Evolutionary conservation across 345 rosid genomes (phyloP).

Genomic region (Moringa oleifera): DNA sequence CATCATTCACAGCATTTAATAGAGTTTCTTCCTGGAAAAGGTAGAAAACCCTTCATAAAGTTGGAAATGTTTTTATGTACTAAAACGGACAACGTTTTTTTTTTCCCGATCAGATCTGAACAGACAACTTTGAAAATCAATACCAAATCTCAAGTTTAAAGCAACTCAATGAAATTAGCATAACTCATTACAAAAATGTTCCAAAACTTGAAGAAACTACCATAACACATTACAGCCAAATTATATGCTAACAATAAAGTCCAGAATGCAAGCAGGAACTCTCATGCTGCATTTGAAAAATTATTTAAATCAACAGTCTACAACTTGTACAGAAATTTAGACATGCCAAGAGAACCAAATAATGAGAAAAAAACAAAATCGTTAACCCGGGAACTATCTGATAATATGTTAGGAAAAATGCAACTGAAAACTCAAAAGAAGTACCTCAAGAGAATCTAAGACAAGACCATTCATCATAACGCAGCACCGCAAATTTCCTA

Average conservation of each 20-base stretch:
- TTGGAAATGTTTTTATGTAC: not conserved
- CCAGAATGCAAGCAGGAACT: not conserved
- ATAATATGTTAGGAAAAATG: not conserved
- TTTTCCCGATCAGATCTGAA: too few species aligned
- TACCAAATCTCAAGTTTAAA: not conserved
- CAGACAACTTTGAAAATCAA: too few species aligned
- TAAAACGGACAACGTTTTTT: too few species aligned
- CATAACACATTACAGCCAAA: too few species aligned
- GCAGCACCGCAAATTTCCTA: conserved; percentile 59
- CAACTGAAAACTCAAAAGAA: conserved; percentile 12
- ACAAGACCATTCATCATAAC: conserved; percentile 97
- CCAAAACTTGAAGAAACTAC: conserved; percentile 6
- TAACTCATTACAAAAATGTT: not conserved
- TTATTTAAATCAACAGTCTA: not conserved
- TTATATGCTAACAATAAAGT: not conserved
- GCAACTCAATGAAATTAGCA: not conserved
- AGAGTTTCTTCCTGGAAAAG: conserved; percentile 68
- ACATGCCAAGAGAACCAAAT: not conserved
- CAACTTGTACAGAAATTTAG: not conserved
- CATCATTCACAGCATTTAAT: conserved; percentile 88
- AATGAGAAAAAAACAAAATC: not conserved
- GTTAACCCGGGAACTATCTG: not conserved
- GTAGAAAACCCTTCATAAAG: conserved; percentile 13
- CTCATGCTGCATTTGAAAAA: not conserved
- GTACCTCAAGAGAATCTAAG: conserved; percentile 80